Conservation (phyloP, 2,329 filamentous ascomycete species). For the Aschersonia sp. region DNA sequence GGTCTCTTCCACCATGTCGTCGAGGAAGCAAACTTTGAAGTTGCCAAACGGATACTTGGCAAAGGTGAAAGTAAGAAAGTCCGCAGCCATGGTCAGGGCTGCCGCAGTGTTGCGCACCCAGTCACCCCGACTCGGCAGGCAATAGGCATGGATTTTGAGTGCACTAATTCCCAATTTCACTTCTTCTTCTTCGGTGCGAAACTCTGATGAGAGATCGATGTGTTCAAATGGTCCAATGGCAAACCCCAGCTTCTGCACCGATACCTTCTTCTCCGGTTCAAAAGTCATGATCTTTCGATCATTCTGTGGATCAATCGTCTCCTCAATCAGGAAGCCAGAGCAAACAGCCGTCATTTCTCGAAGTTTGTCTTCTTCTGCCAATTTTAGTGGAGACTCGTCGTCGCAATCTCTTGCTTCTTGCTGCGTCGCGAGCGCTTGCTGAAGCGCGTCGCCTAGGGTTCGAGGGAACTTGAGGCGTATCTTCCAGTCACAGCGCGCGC, state of each 20-base stretch:
- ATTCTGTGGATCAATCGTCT: conserved; percentile 62
- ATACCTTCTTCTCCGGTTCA: conserved; percentile 56
- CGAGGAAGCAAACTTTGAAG: conserved; percentile 89
- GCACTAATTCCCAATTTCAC: conserved; percentile 81
- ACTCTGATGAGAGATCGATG: conserved; percentile 72
- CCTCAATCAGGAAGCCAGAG: conserved; percentile 77
- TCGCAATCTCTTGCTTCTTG: conserved; percentile 10
- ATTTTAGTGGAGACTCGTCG: conserved; percentile 24
- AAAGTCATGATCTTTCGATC: conserved; percentile 75
- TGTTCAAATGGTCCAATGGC: conserved; percentile 90
- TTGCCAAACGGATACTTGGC: conserved; percentile 83
- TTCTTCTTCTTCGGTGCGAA: conserved; percentile 79
- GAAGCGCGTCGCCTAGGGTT: conserved; percentile 67
- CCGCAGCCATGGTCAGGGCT: conserved; percentile 73
- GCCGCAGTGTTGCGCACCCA: conserved; percentile 80
- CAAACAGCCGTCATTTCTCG: conserved; percentile 84
- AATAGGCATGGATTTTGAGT: conserved; percentile 81
- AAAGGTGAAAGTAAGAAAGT: conserved; percentile 78
- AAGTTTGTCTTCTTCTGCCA: conserved; percentile 67
- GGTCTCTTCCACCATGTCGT: conserved; percentile 68
- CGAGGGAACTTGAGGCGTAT: conserved; percentile 75
- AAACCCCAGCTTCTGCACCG: conserved; percentile 84
- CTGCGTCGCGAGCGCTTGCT: conserved; percentile 29
- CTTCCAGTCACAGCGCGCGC: conserved; percentile 72
- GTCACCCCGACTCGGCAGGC: conserved; percentile 65